Base-by-base conservation (phyloP, 768 basidiomycete genomes). In the Suillus subluteus region DNA sequence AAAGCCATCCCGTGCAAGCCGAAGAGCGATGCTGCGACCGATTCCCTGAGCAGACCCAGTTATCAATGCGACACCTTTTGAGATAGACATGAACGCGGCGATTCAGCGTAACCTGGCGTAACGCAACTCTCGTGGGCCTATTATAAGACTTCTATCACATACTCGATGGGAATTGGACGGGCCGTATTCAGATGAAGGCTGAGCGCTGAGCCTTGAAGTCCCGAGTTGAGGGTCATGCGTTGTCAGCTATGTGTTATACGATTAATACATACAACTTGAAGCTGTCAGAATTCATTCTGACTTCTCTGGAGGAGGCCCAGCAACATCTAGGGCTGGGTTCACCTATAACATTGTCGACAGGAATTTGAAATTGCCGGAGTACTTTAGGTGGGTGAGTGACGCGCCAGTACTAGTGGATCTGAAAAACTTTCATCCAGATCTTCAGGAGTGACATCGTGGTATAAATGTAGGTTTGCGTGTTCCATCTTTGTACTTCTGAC, bases 1-100 rank as follows among this genome's bases (percentile, higher is more conserved):
- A 50, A 69, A 73, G 3, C 75, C 75, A 58, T 76, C 75, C 5
- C 63, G 64, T 9, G 75, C 75, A 16, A 76, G 72, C 6, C 69
- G 66, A 7, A 76, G 67, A 16, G 75, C 74, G 38, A 76, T 73
- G 32, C 63, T 62, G 8, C 72, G 66, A 3, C 75, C 75, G 11
- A 76, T 75, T 16, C 66, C 72, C 37, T 66, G 72, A 5, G 65
- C 72, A 59, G 69, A 64, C 43, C 72, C 72, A 16, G 72, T 73
- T 56, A 73, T 67, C 48, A 73, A 58, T 9, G 72, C 72, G 30
- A 70, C 64, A 32, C 79, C 55, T 5, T 56, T 56, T 7, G 55
- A 56, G 21, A 37, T 56, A 15, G 55, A 56, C 55, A 56, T 37
- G 55, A 21, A 7, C 3, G 55, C 37, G 37, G 21, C 11, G 21